Evolutionary conservation across 2,329 filamentous ascomycete species (phyloP).

Genomic region (Sporothrix pseudoabietina): DNA sequence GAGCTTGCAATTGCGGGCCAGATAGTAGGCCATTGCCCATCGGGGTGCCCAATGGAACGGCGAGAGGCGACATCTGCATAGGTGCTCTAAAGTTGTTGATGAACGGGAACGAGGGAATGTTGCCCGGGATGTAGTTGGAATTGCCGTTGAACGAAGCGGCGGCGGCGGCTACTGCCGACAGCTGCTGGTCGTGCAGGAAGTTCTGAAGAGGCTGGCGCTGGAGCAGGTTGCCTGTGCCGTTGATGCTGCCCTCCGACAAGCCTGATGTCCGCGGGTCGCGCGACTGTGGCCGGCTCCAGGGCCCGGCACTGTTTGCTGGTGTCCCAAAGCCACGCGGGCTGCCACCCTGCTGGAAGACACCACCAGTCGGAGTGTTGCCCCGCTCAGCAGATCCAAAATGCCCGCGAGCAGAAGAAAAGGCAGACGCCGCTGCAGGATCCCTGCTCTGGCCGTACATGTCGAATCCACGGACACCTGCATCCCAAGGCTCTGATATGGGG

Average conservation of each 20-base stretch:
- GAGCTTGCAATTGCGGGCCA: conserved; percentile 45
- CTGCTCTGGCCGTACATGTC: background rate
- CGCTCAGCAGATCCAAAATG: conserved; percentile 44
- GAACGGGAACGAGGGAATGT: conserved; percentile 39
- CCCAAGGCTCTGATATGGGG: conserved; percentile 52
- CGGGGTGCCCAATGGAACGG: conserved; percentile 35
- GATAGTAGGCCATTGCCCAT: conserved; percentile 39
- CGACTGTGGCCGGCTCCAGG: conserved; percentile 45
- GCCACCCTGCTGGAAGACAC: conserved; percentile 40
- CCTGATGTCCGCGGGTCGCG: conserved; percentile 39
- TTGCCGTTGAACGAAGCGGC: conserved; percentile 7
- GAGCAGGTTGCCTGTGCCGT: background rate
- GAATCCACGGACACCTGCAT: conserved; percentile 35
- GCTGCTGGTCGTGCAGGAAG: conserved; percentile 29
- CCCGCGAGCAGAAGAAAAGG: conserved; percentile 35
- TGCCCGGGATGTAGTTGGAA: conserved; percentile 10
- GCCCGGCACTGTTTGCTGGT: conserved; percentile 36
- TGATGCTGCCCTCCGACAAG: conserved; percentile 9
- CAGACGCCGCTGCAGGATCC: conserved; percentile 7
- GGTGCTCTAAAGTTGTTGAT: conserved; percentile 46
- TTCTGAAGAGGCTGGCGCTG: conserved; percentile 23
- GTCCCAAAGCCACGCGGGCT: conserved; percentile 37
- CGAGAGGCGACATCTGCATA: conserved; percentile 40
- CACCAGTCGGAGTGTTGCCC: conserved; percentile 42
- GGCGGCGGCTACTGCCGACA: conserved; percentile 9